Evolutionary conservation across 73 alveolate species (phyloP), one percentile per base, ranked within the genome.

Genomic region (Paramecium tetraurelia): DNA sequence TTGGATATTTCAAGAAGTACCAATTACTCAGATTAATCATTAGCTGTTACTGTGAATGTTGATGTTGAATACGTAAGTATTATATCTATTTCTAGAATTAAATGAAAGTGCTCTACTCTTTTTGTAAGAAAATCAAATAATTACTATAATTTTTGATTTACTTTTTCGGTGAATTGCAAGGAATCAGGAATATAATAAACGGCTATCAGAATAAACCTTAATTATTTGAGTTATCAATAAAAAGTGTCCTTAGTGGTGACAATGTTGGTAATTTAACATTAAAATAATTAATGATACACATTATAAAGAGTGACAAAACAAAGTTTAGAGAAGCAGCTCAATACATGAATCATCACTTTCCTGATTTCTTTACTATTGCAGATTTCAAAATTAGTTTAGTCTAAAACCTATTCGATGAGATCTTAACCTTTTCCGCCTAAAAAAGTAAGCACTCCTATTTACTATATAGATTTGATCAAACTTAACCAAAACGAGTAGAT

Each of bases 221-320:
- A 44, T 12, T 80, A 31, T 80, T 80, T 24, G 33, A 80, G 20
- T 46, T 80, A 7, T 44, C 63, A 18, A 43, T 80, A 0, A 14
- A 80, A 44, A 22, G 57, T 41, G 33, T 80, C 1, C 41, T 80
- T 38, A 2, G 29, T 44, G 43, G 48, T 3, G 90, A 80, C 7
- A 44, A 22, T 22, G 10, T 14, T 3, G 70, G 76, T 10, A 40
- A 24, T n/a, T n/a, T 35, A 8, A 80, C 75, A 43, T 24, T 80
- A 41, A 80, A 80, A 80, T 80, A 80, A 43, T 46, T 80, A 48
- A 80, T 80, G 75, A 48, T 80, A 21, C 70, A 80, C 12, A 48
- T 80, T 80, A 44, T 80, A 0, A 80, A 80, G 29, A 43, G 48
- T 41, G 90, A 80, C 5, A 43, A 40, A 27, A 24, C 46, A 5